Evolutionary conservation across 2,329 filamentous ascomycete genomes (phyloP), one percentile per base, ranked within the genome.

Genomic region (Colletotrichum sp.): DNA sequence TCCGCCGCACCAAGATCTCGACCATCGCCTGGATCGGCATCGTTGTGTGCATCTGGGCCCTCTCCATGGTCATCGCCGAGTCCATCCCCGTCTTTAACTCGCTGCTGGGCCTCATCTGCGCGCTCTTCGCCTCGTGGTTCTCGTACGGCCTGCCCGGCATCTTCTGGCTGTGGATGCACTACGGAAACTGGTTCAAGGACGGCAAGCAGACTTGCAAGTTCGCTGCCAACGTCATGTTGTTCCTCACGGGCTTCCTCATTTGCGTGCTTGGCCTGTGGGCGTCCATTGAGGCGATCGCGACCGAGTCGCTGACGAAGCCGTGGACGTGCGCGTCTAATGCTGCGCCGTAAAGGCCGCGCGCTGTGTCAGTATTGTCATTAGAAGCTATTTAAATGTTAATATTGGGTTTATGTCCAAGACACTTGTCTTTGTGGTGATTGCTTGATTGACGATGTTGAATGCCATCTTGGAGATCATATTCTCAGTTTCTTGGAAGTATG

Each of bases 1-100:
- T 86, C 70, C 87, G 88, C 78, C 86, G 87, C 61, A 91, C 88
- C 62, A 85, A 84, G 75, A 74, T 88, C 2, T 89, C 90, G 7
- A 88, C 89, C 77, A 80, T 87, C 7, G 87, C 87, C 15, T 95
- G 93, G 93, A 78, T 91, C 15, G 87, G 78, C 8, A 90, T 95
- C 61, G 88, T 90, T 1, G 80, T 88, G 1, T 81, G 78, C 15
- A 82, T 91, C 18, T 94, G 93, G 91, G 78, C 91, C 8, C 71
- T 93, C 6, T 91, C 92, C 3, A 94, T 92, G 88, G 83, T 95
- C 74, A 92, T 95, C 74, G 92, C 93, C 7, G 90, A 93, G 80
- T 91, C 91, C 0, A 92, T 95, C 9, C 94, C 94, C 1, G 90
- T 92, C 65, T 95, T 95, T 84, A 91, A 91, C 80, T 88, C 91